Conservation (phyloP, 2,329 filamentous ascomycete species). For the Chrysoporthe austroafricana region DNA sequence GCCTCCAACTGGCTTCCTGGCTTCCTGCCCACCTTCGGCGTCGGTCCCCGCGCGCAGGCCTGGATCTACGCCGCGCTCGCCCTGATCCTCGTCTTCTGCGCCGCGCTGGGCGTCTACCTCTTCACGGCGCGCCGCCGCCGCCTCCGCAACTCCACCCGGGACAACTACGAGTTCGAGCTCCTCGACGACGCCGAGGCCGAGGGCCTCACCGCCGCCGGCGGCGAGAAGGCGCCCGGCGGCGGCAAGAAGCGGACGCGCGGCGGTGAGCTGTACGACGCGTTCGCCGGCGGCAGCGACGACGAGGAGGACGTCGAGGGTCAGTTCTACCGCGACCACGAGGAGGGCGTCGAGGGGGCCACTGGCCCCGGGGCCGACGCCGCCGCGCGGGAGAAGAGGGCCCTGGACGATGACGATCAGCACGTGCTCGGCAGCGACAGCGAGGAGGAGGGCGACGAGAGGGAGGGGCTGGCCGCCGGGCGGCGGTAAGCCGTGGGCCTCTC, state of each 20-base stretch:
- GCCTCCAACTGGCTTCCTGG: constrained; percentile 75
- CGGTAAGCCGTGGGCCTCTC: background rate
- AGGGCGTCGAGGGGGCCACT: constrained; percentile 16
- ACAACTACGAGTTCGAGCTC: constrained; percentile 93
- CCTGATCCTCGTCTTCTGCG: constrained; percentile 85
- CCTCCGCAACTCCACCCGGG: constrained; percentile 72
- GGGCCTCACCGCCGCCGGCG: constrained; percentile 45
- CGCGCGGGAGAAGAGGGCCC: constrained; percentile 36
- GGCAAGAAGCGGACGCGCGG: constrained; percentile 62
- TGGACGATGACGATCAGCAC: constrained; percentile 47
- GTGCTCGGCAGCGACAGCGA: constrained; percentile 55
- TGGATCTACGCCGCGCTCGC: constrained; percentile 90
- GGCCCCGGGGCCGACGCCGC: constrained; percentile 34
- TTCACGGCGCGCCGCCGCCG: constrained; percentile 78
- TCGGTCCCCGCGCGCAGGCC: constrained; percentile 81
- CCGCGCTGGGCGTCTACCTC: constrained; percentile 79
- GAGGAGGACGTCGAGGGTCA: constrained; percentile 59
- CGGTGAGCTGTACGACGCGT: constrained; percentile 95
- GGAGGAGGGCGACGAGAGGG: constrained; percentile 42
- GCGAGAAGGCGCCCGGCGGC: constrained; percentile 46
- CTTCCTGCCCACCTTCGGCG: constrained; percentile 87
- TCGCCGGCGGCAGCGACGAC: constrained; percentile 82
- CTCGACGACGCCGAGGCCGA: constrained; percentile 79
- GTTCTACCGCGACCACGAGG: constrained; percentile 36
- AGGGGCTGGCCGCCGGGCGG: constrained; percentile 32